phyloP scores from a whole-genome alignment of 1,284 basidiomycete genomes.

The Singerocomus inundabilis region DNA sequence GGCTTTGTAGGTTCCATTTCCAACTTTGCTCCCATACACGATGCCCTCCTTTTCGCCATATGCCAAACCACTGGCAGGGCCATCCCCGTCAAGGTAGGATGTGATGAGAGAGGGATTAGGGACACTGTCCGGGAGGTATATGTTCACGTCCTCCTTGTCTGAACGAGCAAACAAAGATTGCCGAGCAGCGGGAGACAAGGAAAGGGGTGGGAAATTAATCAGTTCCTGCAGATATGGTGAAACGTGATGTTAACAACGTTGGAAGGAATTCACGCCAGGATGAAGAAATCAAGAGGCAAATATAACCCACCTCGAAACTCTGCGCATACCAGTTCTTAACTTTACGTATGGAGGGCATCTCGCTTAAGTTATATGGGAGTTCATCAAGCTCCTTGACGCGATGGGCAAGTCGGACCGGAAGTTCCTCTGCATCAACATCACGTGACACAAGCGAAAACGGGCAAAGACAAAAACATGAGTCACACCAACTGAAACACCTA shows the following conservation, averaged over 20 bases:
- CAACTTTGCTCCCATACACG: conserved; percentile 11
- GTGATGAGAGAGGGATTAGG: conserved; percentile 60
- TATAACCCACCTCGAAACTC: conserved; percentile 83
- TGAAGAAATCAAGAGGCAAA: background rate
- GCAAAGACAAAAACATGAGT: too few relatives aligned
- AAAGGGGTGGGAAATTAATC: conserved; percentile 76
- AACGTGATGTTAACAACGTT: background rate
- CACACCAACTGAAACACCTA: too few relatives aligned
- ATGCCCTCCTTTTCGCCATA: conserved; percentile 21
- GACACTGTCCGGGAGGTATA: conserved; percentile 60
- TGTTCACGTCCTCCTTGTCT: conserved; percentile 32
- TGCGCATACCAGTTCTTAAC: conserved; percentile 99
- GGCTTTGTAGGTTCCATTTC: conserved; percentile 18
- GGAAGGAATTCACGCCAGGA: background rate
- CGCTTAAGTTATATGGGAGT: conserved; percentile 86
- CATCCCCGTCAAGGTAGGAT: conserved; percentile 30
- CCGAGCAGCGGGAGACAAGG: conserved; percentile 65
- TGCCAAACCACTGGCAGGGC: conserved; percentile 7
- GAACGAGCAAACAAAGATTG: conserved; percentile 61
- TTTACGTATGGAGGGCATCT: conserved; percentile 92
- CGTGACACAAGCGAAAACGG: conserved; percentile 45
- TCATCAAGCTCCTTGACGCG: conserved; percentile 95
- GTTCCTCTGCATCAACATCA: conserved; percentile 40
- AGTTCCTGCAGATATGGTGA: conserved; percentile 62
- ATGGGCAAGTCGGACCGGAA: conserved; percentile 93